Evolutionary conservation across 129 eudicot species (phyloP).

Genomic region (Flaveria ramosissima): DNA sequence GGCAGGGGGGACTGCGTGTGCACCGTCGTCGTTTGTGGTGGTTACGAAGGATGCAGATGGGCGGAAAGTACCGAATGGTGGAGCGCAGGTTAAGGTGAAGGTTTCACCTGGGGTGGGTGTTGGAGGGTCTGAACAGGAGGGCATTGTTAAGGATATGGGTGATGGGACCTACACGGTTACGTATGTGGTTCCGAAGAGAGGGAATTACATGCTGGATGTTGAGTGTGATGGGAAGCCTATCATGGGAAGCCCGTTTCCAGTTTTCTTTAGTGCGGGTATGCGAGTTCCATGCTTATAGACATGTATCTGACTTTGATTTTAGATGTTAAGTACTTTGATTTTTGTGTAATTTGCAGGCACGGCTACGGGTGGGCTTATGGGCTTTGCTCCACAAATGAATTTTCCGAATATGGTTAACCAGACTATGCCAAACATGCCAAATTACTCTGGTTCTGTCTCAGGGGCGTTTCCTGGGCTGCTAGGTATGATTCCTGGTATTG

Average conservation of each 20-base stretch:
- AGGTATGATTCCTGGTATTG: conserved; percentile 93
- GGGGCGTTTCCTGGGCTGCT: conserved; percentile 96
- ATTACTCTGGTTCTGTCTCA: conserved; percentile 95
- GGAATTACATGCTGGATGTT: conserved; percentile 93
- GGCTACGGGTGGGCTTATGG: conserved; percentile 73
- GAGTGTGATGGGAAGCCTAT: conserved; percentile 87
- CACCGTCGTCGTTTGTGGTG: conserved; percentile 67
- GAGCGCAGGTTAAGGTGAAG: conserved; percentile 71
- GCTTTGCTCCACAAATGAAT: conserved; percentile 60
- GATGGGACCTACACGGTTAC: conserved; percentile 91
- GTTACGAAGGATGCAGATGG: conserved; percentile 88
- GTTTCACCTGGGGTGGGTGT: conserved; percentile 87
- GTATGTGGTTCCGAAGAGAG: conserved; percentile 90
- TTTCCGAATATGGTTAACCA: conserved; percentile 77
- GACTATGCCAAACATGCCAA: conserved; percentile 99
- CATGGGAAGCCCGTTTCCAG: conserved; percentile 97
- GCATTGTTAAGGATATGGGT: conserved; percentile 89
- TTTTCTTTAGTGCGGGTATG: conserved; percentile 88
- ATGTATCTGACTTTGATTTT: not conserved
- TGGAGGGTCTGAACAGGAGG: conserved; percentile 90
- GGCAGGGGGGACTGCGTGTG: conserved; percentile 91
- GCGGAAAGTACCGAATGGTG: conserved; percentile 72
- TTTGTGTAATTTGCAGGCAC: conserved; percentile 45
- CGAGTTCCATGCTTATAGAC: not conserved
- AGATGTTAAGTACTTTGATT: conserved; percentile 8